phyloP scores from a whole-genome alignment of 1,284 basidiomycete species.

The Chalciporus piperatoides region DNA sequence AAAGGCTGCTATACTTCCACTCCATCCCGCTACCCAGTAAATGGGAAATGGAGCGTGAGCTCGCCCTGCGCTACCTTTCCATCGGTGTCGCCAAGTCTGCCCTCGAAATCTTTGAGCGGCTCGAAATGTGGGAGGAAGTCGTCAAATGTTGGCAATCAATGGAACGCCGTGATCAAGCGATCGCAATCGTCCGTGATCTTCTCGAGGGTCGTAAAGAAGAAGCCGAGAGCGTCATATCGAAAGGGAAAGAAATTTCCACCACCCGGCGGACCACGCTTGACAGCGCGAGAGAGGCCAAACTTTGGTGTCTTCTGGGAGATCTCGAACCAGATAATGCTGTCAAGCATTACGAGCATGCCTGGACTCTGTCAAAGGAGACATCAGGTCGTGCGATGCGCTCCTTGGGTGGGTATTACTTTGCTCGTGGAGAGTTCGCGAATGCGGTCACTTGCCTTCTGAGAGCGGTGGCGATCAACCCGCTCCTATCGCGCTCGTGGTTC shows the following conservation, averaged over 20 bases:
- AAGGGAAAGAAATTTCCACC: constrained; percentile 49
- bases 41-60: constrained; percentile 90
- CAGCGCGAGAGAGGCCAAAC: constrained; percentile 77
- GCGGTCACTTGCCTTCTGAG: constrained; percentile 67
- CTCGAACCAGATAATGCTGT: constrained; percentile 70
- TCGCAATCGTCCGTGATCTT: constrained; percentile 77
- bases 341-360: constrained; percentile 80
- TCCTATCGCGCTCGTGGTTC: constrained; percentile 91
- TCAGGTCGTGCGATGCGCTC: constrained; percentile 91
- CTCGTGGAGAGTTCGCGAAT: constrained; percentile 57
- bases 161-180: constrained; percentile 74
- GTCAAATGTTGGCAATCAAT: constrained; percentile 81
- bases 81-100: constrained; percentile 86
- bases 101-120: constrained; percentile 84
- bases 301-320: constrained; percentile 96
- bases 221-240: constrained; percentile 66
- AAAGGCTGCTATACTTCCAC: constrained; percentile 79
- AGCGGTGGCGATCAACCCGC: constrained; percentile 86
- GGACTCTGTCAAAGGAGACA: constrained; percentile 74
- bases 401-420: constrained; percentile 82
- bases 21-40: constrained; percentile 77
- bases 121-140: constrained; percentile 98
- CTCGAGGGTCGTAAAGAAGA: constrained; percentile 81
- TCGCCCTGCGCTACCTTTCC: constrained; percentile 76
- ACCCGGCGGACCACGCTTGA: constrained; percentile 53